These are phyloP conservation scores for Arxiozyma heterogenica DNA, from an alignment of 1,139 yeast genomes.

Conservation along the genomic window DNA sequence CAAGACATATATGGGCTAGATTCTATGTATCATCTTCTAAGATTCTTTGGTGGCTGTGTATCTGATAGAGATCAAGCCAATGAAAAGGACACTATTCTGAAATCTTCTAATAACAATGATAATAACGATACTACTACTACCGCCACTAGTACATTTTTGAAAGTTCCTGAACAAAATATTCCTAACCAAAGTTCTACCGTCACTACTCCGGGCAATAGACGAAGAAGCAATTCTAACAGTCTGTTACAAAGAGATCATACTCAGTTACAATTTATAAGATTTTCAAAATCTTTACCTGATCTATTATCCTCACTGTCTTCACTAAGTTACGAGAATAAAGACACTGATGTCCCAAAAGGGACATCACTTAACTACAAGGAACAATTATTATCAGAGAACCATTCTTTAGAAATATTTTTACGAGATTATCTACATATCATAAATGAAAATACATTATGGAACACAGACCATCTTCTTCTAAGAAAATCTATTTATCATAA, in stretches of 20 bases:
- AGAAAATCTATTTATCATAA: slow-evolving; percentile 47
- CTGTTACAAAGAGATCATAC: slow-evolving; percentile 27
- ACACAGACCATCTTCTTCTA: slow-evolving; percentile 22
- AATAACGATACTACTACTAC: not conserved
- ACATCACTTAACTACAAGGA: not conserved
- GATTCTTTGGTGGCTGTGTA: slow-evolving; percentile 30
- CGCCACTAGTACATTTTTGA: not conserved
- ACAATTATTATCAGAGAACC: slow-evolving; percentile 24
- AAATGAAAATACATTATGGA: slow-evolving; percentile 23
- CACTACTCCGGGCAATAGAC: slow-evolving; percentile 1
- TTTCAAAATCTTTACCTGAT: slow-evolving; percentile 39
- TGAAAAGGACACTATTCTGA: slow-evolving; percentile 8
- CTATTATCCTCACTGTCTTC: slow-evolving; percentile 13
- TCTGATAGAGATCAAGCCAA: slow-evolving; percentile 30
- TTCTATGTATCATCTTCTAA: slow-evolving; percentile 25
- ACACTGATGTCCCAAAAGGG: not conserved
- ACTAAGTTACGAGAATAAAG: not conserved
- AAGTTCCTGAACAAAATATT: not conserved
- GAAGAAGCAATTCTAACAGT: slow-evolving; percentile 26
- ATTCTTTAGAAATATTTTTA: slow-evolving; percentile 31
- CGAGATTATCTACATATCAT: slow-evolving; percentile 28
- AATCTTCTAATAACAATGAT: not conserved
- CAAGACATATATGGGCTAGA: slow-evolving; percentile 22
- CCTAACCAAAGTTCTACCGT: not conserved
- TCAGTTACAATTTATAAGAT: slow-evolving; percentile 35